Percentiles rank a stretch among this genome's conserved stretches.
phyloP scores from a whole-genome alignment of 345 rosid genomes.

The Citrus reticulata region DNA sequence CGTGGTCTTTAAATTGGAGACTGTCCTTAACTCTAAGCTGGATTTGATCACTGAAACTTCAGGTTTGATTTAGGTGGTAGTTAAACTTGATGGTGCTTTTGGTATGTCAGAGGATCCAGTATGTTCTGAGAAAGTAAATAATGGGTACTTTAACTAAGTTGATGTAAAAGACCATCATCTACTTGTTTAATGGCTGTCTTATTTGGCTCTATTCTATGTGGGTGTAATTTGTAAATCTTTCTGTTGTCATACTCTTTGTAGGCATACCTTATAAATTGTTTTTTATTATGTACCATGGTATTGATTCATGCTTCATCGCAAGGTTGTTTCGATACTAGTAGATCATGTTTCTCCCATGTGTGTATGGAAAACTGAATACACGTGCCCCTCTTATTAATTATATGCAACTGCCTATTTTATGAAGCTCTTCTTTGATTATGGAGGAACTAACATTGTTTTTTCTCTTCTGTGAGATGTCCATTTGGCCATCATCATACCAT shows the following conservation, averaged over 20 bases:
- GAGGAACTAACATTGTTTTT: slow-evolving; percentile 83
- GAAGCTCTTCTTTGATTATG: slow-evolving; percentile 14
- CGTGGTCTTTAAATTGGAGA: not conserved
- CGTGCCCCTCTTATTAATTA: not conserved
- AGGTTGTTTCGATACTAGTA: not conserved
- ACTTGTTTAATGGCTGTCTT: not conserved
- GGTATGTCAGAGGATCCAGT: not conserved
- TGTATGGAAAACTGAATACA: not conserved
- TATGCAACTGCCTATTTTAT: not conserved
- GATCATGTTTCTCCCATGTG: not conserved
- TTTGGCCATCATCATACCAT: slow-evolving; percentile 68
- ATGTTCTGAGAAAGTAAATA: not conserved
- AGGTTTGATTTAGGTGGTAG: not conserved
- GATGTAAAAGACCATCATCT: not conserved
- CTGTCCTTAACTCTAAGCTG: not conserved
- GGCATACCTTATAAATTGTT: not conserved
- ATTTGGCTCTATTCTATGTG: not conserved
- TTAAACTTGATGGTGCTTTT: not conserved
- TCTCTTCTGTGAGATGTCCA: slow-evolving; percentile 98
- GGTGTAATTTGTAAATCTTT: not conserved
- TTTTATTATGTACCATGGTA: not conserved
- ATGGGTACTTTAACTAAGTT: not conserved
- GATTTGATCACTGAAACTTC: not conserved
- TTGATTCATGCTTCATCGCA: not conserved
- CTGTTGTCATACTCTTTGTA: not conserved